Evolutionary conservation across 352 stramenopile species (phyloP), one percentile per base, ranked within the genome.

Genomic region (Pythium pyrilobum): DNA sequence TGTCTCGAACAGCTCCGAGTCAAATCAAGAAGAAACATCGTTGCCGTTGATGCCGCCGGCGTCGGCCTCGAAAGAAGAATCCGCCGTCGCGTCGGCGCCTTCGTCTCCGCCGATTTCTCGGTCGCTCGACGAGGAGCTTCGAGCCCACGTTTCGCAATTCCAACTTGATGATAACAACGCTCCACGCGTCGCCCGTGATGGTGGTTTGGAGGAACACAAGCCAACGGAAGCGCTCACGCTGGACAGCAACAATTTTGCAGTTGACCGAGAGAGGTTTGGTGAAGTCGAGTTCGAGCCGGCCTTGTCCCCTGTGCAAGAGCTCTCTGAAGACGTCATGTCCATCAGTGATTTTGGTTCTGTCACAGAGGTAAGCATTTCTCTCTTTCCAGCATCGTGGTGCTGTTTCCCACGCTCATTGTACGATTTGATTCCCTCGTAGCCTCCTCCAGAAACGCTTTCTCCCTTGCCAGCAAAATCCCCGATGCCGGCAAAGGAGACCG

Each of bases 1-100:
- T 28, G 48, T 58, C 1, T 58, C 56, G 2, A 52, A 52, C n/a
- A 46, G 48, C 56, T 64, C 56, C 32, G 56, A 64, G 33, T 54
- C 47, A 1, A 64, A 64, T 21, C 56, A 64, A 29, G 56, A 64
- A 20, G 56, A 62, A 12, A 28, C 3, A 25, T 18, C 41, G 18
- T 42, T 21, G 9, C 31, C 27, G 34, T 23, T 52, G 20, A 16
- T 43, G 39, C 36, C 55, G 21, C 29, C 20, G 9, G 40, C 50
- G 4, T 28, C 50, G 24, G 18, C 18, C 15, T 63, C 46, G 13
- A 48, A 28, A 16, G 20, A 18, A 20, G 21, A 45, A 20, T 45
- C 38, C 11, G 54, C 37, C 5, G 54, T 38, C 7, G 44, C 54
- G 27, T 55, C 54, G 1, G 27, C 54, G 15, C 54, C 54, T 10